A percentile compares a stretch with the other conserved stretches of the same genome.
These are phyloP conservation scores for Nakazawaea ishiwadae DNA, from an alignment of 805 yeast species.

Conservation along the genomic window DNA sequence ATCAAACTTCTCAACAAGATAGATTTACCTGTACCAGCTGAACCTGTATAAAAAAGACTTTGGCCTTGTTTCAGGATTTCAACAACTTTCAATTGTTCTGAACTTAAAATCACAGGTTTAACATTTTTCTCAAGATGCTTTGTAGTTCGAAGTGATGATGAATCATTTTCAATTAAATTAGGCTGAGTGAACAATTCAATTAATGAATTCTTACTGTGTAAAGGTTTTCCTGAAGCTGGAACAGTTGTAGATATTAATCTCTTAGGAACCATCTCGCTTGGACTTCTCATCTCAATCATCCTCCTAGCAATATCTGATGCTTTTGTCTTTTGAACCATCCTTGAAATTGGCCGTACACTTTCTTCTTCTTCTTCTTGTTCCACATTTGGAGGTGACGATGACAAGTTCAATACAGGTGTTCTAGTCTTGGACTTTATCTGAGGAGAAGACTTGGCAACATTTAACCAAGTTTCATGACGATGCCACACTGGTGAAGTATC, in stretches of 20 bases:
- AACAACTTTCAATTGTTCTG: constrained; percentile 64
- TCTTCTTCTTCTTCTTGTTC: constrained; percentile 1
- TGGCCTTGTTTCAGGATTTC: constrained; percentile 56
- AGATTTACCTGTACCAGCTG: constrained; percentile 98
- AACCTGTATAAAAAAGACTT: constrained; percentile 88
- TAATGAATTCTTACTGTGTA: constrained; percentile 1
- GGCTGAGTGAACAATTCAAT: constrained; percentile 7
- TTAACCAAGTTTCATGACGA: constrained; percentile 7
- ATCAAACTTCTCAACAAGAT: constrained; percentile 68
- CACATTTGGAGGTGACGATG: constrained; percentile 2
- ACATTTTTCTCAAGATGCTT: constrained; percentile 11
- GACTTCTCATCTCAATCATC: neutral
- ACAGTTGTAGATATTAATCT: neutral
- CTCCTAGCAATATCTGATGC: neutral
- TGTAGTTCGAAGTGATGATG: neutral
- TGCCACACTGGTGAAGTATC: constrained; percentile 10
- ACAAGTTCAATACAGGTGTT: constrained; percentile 1
- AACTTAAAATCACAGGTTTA: constrained; percentile 34
- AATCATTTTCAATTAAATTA: neutral
- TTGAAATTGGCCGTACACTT: neutral
- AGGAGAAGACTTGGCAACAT: constrained; percentile 2
- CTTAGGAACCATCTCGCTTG: neutral
- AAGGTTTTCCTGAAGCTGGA: neutral
- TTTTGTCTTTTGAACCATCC: neutral
- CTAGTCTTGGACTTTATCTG: neutral